phyloP scores from a whole-genome alignment of 768 basidiomycete genomes.

The Boletellus ananiceps region DNA sequence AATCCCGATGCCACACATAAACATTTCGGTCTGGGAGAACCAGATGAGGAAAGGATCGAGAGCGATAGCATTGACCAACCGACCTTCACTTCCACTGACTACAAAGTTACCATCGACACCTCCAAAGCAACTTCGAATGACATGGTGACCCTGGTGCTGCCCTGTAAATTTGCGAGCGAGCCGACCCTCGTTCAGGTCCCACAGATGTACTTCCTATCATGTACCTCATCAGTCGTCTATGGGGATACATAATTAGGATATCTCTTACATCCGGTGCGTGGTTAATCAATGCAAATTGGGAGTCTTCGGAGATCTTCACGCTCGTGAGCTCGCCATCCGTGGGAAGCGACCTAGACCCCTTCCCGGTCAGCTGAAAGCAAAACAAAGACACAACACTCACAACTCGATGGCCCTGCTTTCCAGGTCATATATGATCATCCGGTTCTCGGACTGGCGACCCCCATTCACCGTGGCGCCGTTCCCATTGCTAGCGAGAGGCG shows the following conservation, averaged over 20 bases:
- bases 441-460: conserved; percentile 43
- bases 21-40: conserved; percentile 75
- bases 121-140: conserved; percentile 93
- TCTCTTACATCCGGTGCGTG: conserved; percentile 77
- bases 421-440: conserved; percentile 76
- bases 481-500: conserved; percentile 30
- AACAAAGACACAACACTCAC: conserved; percentile 43
- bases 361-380: conserved; percentile 7
- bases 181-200: conserved; percentile 69
- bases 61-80: conserved; percentile 15
- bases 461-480: conserved; percentile 33
- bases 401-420: conserved; percentile 59
- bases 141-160: conserved; percentile 76
- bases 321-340: conserved; percentile 83
- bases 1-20: conserved; percentile 93
- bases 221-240: conserved; percentile 7
- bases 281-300: conserved; percentile 81
- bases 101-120: conserved; percentile 86
- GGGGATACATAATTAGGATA: neutral
- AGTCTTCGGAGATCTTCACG: conserved; percentile 82
- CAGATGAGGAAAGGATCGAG: conserved; percentile 8
- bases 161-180: conserved; percentile 80
- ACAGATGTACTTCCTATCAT: conserved; percentile 80
- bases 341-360: conserved; percentile 48
- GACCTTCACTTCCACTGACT: conserved; percentile 94